Base-by-base conservation (phyloP, 1,284 basidiomycete genomes). In the Leccinum pachyderme region DNA sequence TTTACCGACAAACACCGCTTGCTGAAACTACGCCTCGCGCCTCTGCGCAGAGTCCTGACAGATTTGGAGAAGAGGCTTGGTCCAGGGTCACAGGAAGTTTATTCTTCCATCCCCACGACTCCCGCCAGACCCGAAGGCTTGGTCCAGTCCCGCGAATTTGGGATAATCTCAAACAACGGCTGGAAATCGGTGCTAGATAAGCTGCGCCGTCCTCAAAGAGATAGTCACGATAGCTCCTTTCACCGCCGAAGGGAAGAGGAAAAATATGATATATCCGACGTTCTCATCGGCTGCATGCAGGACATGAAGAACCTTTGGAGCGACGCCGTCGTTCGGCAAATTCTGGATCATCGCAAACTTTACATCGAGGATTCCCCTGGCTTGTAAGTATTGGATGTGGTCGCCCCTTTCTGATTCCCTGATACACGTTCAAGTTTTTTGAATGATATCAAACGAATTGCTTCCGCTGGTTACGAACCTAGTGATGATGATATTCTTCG, bases 401-500 rank as follows among this genome's bases (percentile, higher is more conserved):
- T 2, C 13, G 3, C 13, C 13, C 29, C 41, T n/a, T 47, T 27
- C 51, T 59, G 25, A 35, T 39, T 53, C 22, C 39, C 56, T 54
- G 27, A 53, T 51, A 13, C 37, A 3, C 3, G 3, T 33, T 31
- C 18, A 37, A 81, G 78, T 59, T 81, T 88, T 68, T 70, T 90
- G 51, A 76, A 81, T 56, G 84, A 90, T 53, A 73, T 83, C 11
- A 81, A 82, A 8, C 82, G 87, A 43, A 84, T 90, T 52, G 83
- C 84, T 13, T 70, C 72, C 22, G 70, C 73, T 11, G 72, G 72
- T 53, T 90, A 89, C 63, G 77, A 81, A 58, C 87, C 88, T 0
- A 83, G 80, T 5, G 88, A 90, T 61, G 78, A 83, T 50, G 87
- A 90, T 64, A 80, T 90, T 41, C 77, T 90, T 46, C 81, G 87